Percentiles rank a stretch among this genome's conserved stretches.
These are phyloP conservation scores for Rossbeevera mucosa DNA, from an alignment of 768 basidiomycete species.

Conservation along the genomic window DNA sequence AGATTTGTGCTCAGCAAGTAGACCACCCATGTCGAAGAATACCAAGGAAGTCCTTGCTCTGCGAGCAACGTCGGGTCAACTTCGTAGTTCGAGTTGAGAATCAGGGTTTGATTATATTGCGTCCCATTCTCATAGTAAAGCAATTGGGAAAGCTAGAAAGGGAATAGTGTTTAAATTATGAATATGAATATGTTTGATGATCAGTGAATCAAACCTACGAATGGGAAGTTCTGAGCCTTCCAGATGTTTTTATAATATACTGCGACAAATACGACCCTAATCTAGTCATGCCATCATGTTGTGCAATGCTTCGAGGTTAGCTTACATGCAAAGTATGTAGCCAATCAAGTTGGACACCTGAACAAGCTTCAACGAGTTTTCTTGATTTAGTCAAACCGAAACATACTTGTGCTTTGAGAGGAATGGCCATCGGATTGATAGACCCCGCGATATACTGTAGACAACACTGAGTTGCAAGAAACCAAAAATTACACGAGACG, in stretches of 20 bases:
- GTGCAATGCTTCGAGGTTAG: neutral
- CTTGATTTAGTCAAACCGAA: neutral
- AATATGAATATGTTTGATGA: too few species aligned
- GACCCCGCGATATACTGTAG: conserved; percentile 26
- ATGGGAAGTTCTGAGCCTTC: conserved; percentile 58
- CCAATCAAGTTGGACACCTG: conserved; percentile 47
- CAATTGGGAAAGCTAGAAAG: conserved; percentile 40
- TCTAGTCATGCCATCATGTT: conserved; percentile 7
- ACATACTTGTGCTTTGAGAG: conserved; percentile 46
- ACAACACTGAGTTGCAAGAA: neutral
- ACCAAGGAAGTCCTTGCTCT: conserved; percentile 34
- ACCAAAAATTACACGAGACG: conserved; percentile 13
- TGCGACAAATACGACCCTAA: conserved; percentile 34
- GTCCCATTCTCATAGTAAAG: conserved; percentile 52
- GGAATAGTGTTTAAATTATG: neutral
- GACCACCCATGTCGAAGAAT: conserved; percentile 24
- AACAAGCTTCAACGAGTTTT: neutral
- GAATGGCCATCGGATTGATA: conserved; percentile 50
- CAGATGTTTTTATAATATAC: conserved; percentile 50
- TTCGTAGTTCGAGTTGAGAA: conserved; percentile 49
- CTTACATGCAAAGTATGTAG: conserved; percentile 52
- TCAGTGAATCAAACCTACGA: conserved; percentile 37
- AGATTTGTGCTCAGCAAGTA: conserved; percentile 17
- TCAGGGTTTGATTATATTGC: conserved; percentile 47
- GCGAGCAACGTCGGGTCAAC: conserved; percentile 47